Evolutionary conservation across 805 yeast species (phyloP).

Genomic region (Metschnikowia anglica): DNA sequence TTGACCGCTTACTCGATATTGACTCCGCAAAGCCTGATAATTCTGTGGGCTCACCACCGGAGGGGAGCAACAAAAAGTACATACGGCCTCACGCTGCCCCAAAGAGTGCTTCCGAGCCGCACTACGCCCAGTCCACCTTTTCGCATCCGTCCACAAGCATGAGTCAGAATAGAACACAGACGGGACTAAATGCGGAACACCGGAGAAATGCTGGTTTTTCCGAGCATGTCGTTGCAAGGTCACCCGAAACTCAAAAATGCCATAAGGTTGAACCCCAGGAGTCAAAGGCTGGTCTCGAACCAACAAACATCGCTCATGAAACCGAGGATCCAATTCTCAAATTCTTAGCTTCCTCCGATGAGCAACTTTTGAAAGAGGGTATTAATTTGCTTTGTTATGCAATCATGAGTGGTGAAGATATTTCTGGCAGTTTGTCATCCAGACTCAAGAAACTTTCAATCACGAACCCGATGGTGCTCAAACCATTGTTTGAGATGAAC

Average conservation of each 20-base stretch:
- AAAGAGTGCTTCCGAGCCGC: constrained; percentile 10
- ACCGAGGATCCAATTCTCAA: constrained; percentile 37
- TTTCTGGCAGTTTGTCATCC: constrained; percentile 25
- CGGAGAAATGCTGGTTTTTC: background rate
- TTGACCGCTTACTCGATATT: constrained; percentile 1
- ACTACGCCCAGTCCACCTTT: constrained; percentile 17
- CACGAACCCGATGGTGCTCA: constrained; percentile 30
- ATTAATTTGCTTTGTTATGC: constrained; percentile 39
- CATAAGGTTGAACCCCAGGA: background rate
- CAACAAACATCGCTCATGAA: background rate
- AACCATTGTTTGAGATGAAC: constrained; percentile 31
- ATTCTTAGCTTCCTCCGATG: constrained; percentile 34
- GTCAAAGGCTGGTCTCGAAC: background rate
- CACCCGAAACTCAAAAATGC: background rate
- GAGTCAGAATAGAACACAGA: background rate
- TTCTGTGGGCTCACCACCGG: constrained; percentile 1
- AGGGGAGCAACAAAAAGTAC: background rate
- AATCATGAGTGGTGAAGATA: constrained; percentile 35
- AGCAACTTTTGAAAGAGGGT: constrained; percentile 35
- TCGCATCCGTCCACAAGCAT: constrained; percentile 10
- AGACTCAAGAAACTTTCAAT: constrained; percentile 31
- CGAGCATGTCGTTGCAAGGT: background rate
- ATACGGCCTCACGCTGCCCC: background rate
- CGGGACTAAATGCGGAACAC: background rate
- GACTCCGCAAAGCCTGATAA: background rate